Evolutionary conservation across 2,329 filamentous ascomycete species (phyloP), one percentile per base, ranked within the genome.

Genomic region (Pseudonectria buxi): DNA sequence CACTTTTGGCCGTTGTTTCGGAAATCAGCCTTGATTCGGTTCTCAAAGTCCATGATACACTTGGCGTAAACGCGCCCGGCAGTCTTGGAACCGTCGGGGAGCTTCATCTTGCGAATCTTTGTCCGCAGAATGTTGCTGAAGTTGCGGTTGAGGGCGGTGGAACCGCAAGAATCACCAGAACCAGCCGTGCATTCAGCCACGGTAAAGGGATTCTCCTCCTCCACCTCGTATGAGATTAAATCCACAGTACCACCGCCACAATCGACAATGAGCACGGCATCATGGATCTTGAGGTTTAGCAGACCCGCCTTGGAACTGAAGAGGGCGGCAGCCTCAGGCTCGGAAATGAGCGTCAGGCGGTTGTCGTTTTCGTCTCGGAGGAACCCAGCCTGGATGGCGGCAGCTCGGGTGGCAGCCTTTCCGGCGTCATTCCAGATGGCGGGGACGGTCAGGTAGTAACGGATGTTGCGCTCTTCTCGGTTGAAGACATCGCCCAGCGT

Each of bases 1-100:
- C 92, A 96, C 64, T 96, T 96, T 64, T 96, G 90, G 32, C 90
- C 89, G 62, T 95, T 96, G 70, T 96, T 96, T 47, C 92, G 81
- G 81, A 98, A 98, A 63, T 96, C 92, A 32, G 92, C 92, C 74
- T 98, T 98, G 76, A 98, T 95, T 62, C 92, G 76, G 76, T 96
- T 96, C 71, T 98, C 92, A 55, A 98, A 98, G 65, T 98, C 92
- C 90, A 96, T 96, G 65, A 98, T 96, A 63, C 90, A 96, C 69
- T 96, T 96, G 49, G 90, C 90, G 63, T 96, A 96, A 36, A 98
- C 92, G 63, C 90, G 88, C 28, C 90, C 90, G n/a, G 92, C 90
- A 3, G 88, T 96, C 67, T 90, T 94, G 50, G 90, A 95, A 30
- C 89, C 90, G 57, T 96, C 90, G 2, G 92, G 89, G 30, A 98